phyloP scores from a whole-genome alignment of 805 yeast genomes.

The Tetrapisispora arboricola region DNA sequence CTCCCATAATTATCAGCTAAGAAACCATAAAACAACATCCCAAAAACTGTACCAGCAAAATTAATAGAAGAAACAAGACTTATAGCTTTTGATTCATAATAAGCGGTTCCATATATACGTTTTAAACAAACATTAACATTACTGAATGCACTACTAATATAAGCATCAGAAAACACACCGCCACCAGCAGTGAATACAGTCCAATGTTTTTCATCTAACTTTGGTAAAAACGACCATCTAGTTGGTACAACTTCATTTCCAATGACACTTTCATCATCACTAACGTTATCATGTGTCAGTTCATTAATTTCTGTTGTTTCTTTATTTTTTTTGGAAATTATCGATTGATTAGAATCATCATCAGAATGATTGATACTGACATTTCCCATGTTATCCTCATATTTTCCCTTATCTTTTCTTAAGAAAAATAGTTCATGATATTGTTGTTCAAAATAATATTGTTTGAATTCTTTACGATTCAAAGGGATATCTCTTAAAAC shows the following conservation, averaged over 20 bases:
- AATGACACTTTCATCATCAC: background rate
- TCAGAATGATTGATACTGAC: background rate
- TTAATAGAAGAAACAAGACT: slow-evolving; percentile 79
- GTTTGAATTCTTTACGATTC: slow-evolving; percentile 1
- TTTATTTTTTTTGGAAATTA: background rate
- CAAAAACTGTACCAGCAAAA: slow-evolving; percentile 84
- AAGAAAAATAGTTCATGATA: slow-evolving; percentile 1
- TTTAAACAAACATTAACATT: slow-evolving; percentile 64
- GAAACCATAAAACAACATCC: slow-evolving; percentile 73
- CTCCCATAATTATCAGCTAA: slow-evolving; percentile 73
- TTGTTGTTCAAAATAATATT: background rate
- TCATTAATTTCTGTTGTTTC: background rate
- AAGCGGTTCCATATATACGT: slow-evolving; percentile 53
- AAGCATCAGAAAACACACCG: slow-evolving; percentile 89
- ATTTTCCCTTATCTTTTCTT: background rate
- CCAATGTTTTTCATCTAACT: slow-evolving; percentile 34
- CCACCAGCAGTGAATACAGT: slow-evolving; percentile 81
- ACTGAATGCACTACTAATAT: slow-evolving; percentile 74
- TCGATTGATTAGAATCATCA: background rate
- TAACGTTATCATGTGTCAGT: background rate
- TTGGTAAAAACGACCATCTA: no score
- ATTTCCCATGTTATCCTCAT: background rate
- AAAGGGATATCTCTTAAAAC: slow-evolving; percentile 1
- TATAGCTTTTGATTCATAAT: slow-evolving; percentile 56
- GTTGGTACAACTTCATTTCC: slow-evolving; percentile 13